Percentiles rank a stretch among this genome's conserved stretches.
Conservation (phyloP, 129 eudicot species). For the Helianthus annuus region DNA sequence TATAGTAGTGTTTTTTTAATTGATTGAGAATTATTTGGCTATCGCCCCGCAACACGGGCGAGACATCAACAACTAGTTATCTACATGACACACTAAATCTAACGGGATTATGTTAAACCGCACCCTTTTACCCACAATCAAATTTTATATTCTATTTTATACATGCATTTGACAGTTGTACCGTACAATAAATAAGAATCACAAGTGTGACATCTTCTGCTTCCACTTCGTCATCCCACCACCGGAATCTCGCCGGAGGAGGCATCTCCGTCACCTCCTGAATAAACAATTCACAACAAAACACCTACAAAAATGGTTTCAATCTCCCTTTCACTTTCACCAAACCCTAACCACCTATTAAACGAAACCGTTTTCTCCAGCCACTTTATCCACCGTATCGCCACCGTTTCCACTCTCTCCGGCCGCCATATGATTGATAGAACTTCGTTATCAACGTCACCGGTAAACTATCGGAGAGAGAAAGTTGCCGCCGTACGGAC, state of each 20-base stretch:
- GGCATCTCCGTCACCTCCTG: slow-evolving; percentile 12
- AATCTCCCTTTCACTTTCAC: slow-evolving; percentile 22
- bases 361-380: slow-evolving; percentile 16
- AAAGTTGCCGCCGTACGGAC: slow-evolving; percentile 26
- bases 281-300: slow-evolving; percentile 23
- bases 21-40: too few species aligned
- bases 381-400: slow-evolving; percentile 17
- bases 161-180: too few species aligned
- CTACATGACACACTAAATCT: too few species aligned
- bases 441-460: slow-evolving; percentile 21
- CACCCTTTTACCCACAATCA: too few species aligned
- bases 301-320: slow-evolving; percentile 33
- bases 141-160: too few species aligned
- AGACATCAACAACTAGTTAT: too few species aligned
- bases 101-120: too few species aligned
- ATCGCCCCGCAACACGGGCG: too few species aligned
- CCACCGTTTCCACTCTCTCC: slow-evolving; percentile 17
- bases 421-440: neutral
- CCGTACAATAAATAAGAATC: too few species aligned
- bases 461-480: slow-evolving; percentile 8
- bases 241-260: slow-evolving; percentile 17
- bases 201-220: too few species aligned
- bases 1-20: too few species aligned
- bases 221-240: slow-evolving; percentile 13
- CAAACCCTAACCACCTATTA: slow-evolving; percentile 26